Evolutionary conservation across 306 rosid genomes (phyloP).

Genomic region (Malus sieversii): DNA sequence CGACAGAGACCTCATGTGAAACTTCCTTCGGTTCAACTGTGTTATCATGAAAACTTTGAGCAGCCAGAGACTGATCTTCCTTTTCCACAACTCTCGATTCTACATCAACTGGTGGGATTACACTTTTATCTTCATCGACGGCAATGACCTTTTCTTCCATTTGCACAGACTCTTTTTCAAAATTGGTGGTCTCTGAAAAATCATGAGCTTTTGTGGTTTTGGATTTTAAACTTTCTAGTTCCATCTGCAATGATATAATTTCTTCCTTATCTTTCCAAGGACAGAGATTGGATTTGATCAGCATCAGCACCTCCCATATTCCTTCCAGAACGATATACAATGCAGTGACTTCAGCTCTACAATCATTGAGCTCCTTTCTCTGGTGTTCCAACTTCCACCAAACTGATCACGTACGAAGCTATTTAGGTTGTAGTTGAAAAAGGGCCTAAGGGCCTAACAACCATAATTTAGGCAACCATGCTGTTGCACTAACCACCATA

Average conservation of each 20-base stretch:
- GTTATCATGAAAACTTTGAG: constrained; percentile 27
- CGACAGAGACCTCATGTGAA: constrained; percentile 22
- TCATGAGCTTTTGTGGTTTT: constrained; percentile 27
- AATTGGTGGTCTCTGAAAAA: constrained; percentile 27
- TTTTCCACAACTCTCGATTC: constrained; percentile 23
- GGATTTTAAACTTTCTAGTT: constrained; percentile 58
- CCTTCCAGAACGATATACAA: constrained; percentile 35
- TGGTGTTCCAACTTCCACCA: constrained; percentile 19
- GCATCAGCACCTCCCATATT: constrained; percentile 34
- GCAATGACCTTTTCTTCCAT: constrained; percentile 58
- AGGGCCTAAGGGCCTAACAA: too few species aligned
- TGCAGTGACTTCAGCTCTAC: constrained; percentile 81
- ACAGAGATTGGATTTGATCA: constrained; percentile 39
- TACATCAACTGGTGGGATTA: constrained; percentile 32
- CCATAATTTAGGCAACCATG: too few species aligned
- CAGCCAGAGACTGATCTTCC: constrained; percentile 31
- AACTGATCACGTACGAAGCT: too few species aligned
- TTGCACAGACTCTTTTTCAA: constrained; percentile 34
- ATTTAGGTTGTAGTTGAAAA: too few species aligned
- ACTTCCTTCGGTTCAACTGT: constrained; percentile 28
- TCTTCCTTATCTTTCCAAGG: constrained; percentile 69
- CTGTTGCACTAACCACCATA: too few species aligned
- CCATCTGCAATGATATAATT: constrained; percentile 59
- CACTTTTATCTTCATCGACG: constrained; percentile 66
- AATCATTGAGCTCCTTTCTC: constrained; percentile 69